These are phyloP conservation scores for Mortierella claussenii DNA, from an alignment of 192 early-diverging fungal species.

Conservation along the genomic window DNA sequence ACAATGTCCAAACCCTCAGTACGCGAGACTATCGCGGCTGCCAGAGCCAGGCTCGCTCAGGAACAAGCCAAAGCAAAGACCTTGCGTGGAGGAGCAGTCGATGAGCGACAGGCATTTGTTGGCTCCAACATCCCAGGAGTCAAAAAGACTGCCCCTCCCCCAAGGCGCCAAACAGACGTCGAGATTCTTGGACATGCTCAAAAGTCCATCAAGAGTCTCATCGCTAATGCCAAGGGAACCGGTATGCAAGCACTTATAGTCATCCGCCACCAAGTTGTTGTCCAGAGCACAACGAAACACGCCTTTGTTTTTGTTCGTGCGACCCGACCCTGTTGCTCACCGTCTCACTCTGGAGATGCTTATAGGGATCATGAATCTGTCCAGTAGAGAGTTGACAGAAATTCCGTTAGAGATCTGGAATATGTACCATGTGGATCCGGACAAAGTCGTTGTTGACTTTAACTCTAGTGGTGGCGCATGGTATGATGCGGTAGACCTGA, in stretches of 20 bases:
- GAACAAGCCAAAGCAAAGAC: conserved; percentile 34
- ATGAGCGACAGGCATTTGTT: conserved; percentile 45
- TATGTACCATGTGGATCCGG: conserved; percentile 68
- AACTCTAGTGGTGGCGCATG: conserved; percentile 52
- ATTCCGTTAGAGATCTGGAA: conserved; percentile 64
- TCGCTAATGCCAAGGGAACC: conserved; percentile 49
- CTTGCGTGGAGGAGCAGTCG: conserved; percentile 31
- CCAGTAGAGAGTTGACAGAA: conserved; percentile 56
- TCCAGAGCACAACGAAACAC: too few species aligned
- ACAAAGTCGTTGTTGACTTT: conserved; percentile 60
- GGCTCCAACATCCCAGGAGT: conserved; percentile 41
- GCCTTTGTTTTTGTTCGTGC: not conserved
- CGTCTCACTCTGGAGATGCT: not conserved
- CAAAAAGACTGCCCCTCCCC: conserved; percentile 13
- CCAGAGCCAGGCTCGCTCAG: conserved; percentile 29
- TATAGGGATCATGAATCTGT: conserved; percentile 61
- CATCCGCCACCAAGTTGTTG: too few species aligned
- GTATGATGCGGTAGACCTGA: conserved; percentile 65
- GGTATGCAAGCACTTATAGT: conserved; percentile 8
- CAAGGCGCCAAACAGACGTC: conserved; percentile 34
- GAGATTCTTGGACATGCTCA: conserved; percentile 50
- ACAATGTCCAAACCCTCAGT: conserved; percentile 48
- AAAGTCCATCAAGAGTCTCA: conserved; percentile 53
- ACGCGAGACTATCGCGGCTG: conserved; percentile 47
- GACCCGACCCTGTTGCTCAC: not conserved